phyloP scores from a whole-genome alignment of 345 rosid species.

The Abelmoschus esculentus region DNA sequence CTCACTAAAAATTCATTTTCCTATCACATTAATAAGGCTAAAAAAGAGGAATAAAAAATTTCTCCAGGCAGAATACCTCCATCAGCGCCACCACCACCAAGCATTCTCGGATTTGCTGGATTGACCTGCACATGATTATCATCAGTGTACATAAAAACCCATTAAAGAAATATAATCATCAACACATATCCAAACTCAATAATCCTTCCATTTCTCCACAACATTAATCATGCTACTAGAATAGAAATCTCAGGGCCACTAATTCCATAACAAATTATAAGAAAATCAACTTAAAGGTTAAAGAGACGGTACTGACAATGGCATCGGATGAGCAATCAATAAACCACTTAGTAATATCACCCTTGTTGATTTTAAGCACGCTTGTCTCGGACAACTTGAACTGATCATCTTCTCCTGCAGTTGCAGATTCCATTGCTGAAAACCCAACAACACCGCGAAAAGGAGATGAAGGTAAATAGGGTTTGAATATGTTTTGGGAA shows the following conservation, averaged over 20 bases:
- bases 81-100: conserved; percentile 94
- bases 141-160: not conserved
- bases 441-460: conserved; percentile 12
- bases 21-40: not conserved
- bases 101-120: conserved; percentile 81
- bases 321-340: conserved; percentile 72
- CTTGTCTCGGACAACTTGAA: conserved; percentile 47
- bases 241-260: not conserved
- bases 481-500: conserved; percentile 2
- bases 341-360: conserved; percentile 83
- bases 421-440: conserved; percentile 34
- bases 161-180: not conserved
- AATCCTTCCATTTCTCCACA: not conserved
- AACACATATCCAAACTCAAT: not conserved
- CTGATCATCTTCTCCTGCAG: conserved; percentile 15
- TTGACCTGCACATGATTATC: conserved; percentile 37
- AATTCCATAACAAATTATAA: not conserved
- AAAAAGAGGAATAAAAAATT: not conserved
- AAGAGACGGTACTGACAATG: conserved; percentile 37
- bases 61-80: conserved; percentile 41
- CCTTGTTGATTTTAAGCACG: conserved; percentile 54
- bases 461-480: conserved; percentile 2
- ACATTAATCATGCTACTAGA: no score
- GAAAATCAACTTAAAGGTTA: not conserved
- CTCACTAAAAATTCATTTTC: not conserved